Evolutionary conservation across 805 yeast species (phyloP), one percentile per base, ranked within the genome.

Genomic region (Ascoidea asiatica): DNA sequence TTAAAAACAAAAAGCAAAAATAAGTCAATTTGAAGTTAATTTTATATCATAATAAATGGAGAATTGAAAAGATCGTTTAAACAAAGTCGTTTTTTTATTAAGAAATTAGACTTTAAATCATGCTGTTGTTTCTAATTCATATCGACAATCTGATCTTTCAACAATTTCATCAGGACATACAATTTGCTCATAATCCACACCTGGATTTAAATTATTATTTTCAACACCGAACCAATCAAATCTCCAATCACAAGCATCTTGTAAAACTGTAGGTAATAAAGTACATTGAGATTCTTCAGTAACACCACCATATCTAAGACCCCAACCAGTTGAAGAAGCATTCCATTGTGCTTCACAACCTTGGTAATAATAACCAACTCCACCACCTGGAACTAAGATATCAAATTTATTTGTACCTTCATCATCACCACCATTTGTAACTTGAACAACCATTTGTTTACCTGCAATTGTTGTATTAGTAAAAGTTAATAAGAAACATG

Each of bases 141-240:
- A n/a, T n/a, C n/a, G n/a, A 39, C 46, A 43, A 17, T 46, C 49
- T 15, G 46, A 40, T 20, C 21, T 20, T 7, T 19, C 49, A 20
- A 44, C 43, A 21, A 46, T 38, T n/a, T 20, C 46, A 36, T 39
- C 19, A 20, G 49, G 49, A 43, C 49, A 46, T 18, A 41, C 44
- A 37, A 46, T 46, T 43, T 41, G 44, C 21, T 42, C 41, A 22
- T 23, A 46, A 17, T 22, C 18, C 21, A 41, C 46, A 35, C 8
- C 5, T 41, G 49, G 49, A 39, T 46, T n/a, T n/a, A n/a, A n/a
- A n/a, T n/a, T n/a, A 42, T 44, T 46, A 33, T 46, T 44, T 29
- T 43, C 41, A 19, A 19, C 33, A 6, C 22, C 43, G 20, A 43
- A 46, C 46, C 46, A 43, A 37, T 42, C 44, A 20, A 41, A 46